Base-by-base conservation (phyloP, 208 protist species). In the Trypanosoma vivax region DNA sequence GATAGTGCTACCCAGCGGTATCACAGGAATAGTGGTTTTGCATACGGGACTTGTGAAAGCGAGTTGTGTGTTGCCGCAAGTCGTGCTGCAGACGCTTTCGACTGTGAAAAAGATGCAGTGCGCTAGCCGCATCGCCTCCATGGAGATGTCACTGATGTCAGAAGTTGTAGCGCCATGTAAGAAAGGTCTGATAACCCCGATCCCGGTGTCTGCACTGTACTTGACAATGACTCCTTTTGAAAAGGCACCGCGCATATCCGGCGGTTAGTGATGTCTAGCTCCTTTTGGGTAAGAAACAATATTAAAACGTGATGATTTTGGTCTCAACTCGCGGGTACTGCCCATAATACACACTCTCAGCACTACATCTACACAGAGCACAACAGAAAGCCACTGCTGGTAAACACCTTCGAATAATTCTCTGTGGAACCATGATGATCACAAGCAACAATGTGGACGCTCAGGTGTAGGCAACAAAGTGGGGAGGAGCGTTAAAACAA, bases 41-140 rank as follows among this genome's bases (percentile, higher is more conserved):
- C n/a, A n/a, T n/a, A n/a, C n/a, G n/a, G n/a, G n/a, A n/a, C n/a
- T n/a, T n/a, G n/a, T n/a, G n/a, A n/a, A n/a, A n/a, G n/a, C n/a
- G n/a, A n/a, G n/a, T n/a, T n/a, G 2, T 27, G 19, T 5, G n/a
- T 59, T 19, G n/a, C n/a, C 19, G 13, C 29, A 28, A 16, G 27
- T 49, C 6, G 1, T 43, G 19, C 21, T 52, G 27, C 27, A 14
- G 4, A 65, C n/a, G 33, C 58, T 50, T 11, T 39, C 19, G 39
- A 57, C 6, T 24, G 16, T 34, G 48, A 67, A 67, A 19, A 60
- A 25, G 19, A 67, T 41, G 5, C 13, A 33, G 55, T 67, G 51
- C 7, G 46, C 55, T 39, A 45, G 51, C 37, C 40, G 38, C 6
- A 67, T n/a, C n/a, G n/a, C n/a, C n/a, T n/a, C n/a, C n/a, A n/a